Evolutionary conservation across 805 yeast species (phyloP), one percentile per base, ranked within the genome.

Genomic region (Saccharomyces mikatae): DNA sequence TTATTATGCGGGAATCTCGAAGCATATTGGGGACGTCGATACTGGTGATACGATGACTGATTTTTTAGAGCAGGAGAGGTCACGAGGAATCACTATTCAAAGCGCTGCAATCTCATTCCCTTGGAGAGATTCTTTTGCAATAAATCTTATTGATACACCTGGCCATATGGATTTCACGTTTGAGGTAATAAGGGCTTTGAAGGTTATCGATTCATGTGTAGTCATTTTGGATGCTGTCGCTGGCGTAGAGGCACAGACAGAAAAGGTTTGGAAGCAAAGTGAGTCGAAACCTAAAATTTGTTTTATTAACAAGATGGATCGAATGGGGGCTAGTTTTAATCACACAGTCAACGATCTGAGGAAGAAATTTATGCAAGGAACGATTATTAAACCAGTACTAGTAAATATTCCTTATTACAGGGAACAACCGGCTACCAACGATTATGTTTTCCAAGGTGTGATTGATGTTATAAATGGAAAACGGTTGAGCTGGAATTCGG

Each of bases 81-180:
- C 85, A 55, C 76, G 99, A 58, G 99, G 99, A 1, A 94, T 94
- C 59, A 92, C 99, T 0, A 94, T 94, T 63, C 97, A 91, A 67
- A 86, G 92, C 68, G 99, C 99, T 0, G 97, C 98, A 0, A 90
- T 92, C 41, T 82, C 97, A 0, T 79, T 94, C 50, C 86, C 89
- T 29, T 94, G 98, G 98, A 81, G 81, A 56, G 74, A 75, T 49
- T 59, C 64, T 13, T 80, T 82, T 64, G 82, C 81, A 60, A 83
- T 94, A 63, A 94, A 94, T 68, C 76, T 94, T 54, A 90, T 94
- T 26, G 99, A 94, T 68, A 94, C 99, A 0, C 99, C 99, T 0
- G 99, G 99, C 0, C 99, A 94, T 71, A 97, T 96, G 0, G 99
- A 94, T 71, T 94, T 94, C 69, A 87, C 95, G 0, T 94, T 91